These are phyloP conservation scores for Basipetospora chlamydospora DNA, from an alignment of 2,329 filamentous ascomycete species.

Conservation along the genomic window DNA sequence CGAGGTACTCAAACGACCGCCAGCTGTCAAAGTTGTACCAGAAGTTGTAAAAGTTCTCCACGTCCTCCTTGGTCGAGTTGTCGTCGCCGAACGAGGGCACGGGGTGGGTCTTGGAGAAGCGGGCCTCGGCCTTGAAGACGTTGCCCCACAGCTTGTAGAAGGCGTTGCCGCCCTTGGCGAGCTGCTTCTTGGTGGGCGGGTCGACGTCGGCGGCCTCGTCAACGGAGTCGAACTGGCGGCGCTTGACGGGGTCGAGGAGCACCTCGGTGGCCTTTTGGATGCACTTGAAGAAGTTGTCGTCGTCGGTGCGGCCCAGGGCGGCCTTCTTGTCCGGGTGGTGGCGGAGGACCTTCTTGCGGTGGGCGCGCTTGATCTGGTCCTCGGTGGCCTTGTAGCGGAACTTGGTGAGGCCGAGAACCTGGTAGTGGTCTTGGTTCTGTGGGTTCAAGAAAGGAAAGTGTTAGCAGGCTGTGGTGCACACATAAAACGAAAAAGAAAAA, in stretches of 20 bases:
- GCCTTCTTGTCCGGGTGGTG: slow-evolving; percentile 99
- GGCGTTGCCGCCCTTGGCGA: slow-evolving; percentile 68
- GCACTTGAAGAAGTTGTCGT: slow-evolving; percentile 99
- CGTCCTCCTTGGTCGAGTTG: slow-evolving; percentile 73
- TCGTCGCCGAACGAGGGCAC: slow-evolving; percentile 78
- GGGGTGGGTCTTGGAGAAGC: slow-evolving; percentile 83
- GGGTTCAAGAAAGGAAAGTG: too few species aligned
- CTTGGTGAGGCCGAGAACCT: slow-evolving; percentile 82
- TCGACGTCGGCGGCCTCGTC: slow-evolving; percentile 89
- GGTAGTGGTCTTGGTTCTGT: slow-evolving; percentile 95
- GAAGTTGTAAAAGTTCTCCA: slow-evolving; percentile 97
- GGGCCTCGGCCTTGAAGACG: slow-evolving; percentile 81
- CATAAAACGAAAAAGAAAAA: too few species aligned
- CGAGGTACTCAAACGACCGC: slow-evolving; percentile 94
- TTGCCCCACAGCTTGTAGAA: slow-evolving; percentile 91
- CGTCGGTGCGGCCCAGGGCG: slow-evolving; percentile 70
- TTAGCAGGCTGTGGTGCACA: too few species aligned
- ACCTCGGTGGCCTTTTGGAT: slow-evolving; percentile 97
- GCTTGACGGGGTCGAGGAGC: slow-evolving; percentile 79
- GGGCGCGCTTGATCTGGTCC: slow-evolving; percentile 96
- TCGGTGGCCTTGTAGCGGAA: slow-evolving; percentile 87
- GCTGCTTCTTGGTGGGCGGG: slow-evolving; percentile 82
- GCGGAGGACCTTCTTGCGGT: slow-evolving; percentile 98
- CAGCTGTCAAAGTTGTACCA: slow-evolving; percentile 99
- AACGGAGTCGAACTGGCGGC: slow-evolving; percentile 91